Percentiles rank a stretch among this genome's conserved stretches.
phyloP scores from a whole-genome alignment of 352 stramenopile genomes.

The Pythium monospermum region DNA sequence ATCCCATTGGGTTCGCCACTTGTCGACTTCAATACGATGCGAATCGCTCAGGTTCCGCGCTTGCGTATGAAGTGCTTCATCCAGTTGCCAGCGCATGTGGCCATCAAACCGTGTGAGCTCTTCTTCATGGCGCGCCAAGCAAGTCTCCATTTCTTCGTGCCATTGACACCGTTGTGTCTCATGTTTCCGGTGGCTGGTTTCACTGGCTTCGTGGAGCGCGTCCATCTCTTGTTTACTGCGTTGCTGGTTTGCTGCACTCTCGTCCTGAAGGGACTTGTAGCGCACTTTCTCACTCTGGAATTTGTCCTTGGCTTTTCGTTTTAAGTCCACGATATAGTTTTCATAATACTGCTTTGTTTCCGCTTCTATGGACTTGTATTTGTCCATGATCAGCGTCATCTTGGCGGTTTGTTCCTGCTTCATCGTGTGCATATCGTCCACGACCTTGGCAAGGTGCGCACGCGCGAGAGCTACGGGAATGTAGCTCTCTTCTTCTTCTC shows the following conservation, averaged over 20 bases:
- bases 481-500: constrained; percentile 50
- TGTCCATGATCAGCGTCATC: constrained; percentile 42
- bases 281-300: constrained; percentile 25
- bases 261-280: constrained; percentile 27
- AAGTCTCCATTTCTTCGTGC: constrained; percentile 32
- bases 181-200: constrained; percentile 21
- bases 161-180: constrained; percentile 23
- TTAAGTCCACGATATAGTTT: constrained; percentile 37
- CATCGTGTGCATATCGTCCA: constrained; percentile 73
- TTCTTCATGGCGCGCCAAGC: constrained; percentile 47
- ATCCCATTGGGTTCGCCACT: constrained; percentile 40
- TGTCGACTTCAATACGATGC: constrained; percentile 22
- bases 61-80: neutral
- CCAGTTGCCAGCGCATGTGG: constrained; percentile 23
- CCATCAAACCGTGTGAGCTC: constrained; percentile 23
- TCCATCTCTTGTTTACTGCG: constrained; percentile 2
- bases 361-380: constrained; percentile 51
- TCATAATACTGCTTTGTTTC: constrained; percentile 60
- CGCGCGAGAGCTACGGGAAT: constrained; percentile 67
- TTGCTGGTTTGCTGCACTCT: constrained; percentile 14
- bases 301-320: constrained; percentile 29
- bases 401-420: constrained; percentile 58
- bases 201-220: constrained; percentile 15
- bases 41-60: neutral
- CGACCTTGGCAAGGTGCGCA: constrained; percentile 54